Conservation (phyloP, 139 green algal species). For the Haematococcus lacustris region DNA sequence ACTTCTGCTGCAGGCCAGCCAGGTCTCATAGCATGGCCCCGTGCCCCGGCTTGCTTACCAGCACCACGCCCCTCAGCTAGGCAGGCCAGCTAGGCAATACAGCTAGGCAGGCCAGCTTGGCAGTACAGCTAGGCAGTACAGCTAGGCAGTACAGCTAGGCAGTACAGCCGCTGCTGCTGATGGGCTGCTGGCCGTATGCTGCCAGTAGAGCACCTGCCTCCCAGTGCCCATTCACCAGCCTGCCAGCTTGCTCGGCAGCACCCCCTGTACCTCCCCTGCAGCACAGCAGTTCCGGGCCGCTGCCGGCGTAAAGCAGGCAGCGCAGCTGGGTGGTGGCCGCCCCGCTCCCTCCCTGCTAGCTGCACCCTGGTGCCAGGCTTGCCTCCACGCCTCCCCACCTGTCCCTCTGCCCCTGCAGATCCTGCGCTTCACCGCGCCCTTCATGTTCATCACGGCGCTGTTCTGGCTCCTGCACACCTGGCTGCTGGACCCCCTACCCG, state of each 20-base stretch:
- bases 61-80: too few species aligned
- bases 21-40: too few species aligned
- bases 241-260: neutral
- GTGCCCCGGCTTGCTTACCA: too few species aligned
- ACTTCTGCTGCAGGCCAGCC: too few species aligned
- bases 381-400: neutral
- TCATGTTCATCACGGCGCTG: conserved; percentile 42
- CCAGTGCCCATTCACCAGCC: too few species aligned
- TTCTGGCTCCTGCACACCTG: conserved; percentile 56
- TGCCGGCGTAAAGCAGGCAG: neutral
- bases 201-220: too few species aligned
- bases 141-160: too few species aligned
- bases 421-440: conserved; percentile 40
- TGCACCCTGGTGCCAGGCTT: neutral
- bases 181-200: too few species aligned
- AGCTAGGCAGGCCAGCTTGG: too few species aligned
- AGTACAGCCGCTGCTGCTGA: too few species aligned
- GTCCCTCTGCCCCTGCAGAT: conserved; percentile 7
- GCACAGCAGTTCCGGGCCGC: neutral
- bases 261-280: neutral
- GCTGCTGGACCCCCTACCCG: conserved; percentile 49
- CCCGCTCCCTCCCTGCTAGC: neutral
- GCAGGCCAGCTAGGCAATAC: too few species aligned
- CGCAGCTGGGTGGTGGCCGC: neutral
- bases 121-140: too few species aligned